Percentiles rank a stretch among this genome's conserved stretches.
Conservation (phyloP, 352 stramenopile species). For the Stramenopiles sp. region DNA sequence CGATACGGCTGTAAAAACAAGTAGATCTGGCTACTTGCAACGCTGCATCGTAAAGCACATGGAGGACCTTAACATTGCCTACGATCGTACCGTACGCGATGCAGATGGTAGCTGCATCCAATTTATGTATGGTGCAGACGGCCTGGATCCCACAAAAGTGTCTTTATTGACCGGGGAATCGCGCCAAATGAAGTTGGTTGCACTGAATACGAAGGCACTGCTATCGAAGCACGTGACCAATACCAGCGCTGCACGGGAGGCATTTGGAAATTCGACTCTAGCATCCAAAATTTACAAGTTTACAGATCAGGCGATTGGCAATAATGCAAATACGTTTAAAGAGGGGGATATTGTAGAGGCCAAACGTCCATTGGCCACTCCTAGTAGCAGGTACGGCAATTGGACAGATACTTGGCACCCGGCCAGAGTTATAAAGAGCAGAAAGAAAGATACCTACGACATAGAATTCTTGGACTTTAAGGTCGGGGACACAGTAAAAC, state of each 20-base stretch:
- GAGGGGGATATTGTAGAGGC: background rate
- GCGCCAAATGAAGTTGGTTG: background rate
- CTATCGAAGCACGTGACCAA: background rate
- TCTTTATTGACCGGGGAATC: slow-evolving; percentile 27
- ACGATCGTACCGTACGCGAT: slow-evolving; percentile 97
- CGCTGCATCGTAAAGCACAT: slow-evolving; percentile 96
- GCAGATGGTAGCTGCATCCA: slow-evolving; percentile 89
- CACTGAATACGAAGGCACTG: background rate
- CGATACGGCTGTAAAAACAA: slow-evolving; percentile 99
- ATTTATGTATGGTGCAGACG: slow-evolving; percentile 98
- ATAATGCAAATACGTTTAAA: background rate
- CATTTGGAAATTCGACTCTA: background rate
- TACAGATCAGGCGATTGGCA: background rate
- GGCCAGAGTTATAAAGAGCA: background rate
- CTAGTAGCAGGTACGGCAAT: background rate
- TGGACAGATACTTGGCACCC: background rate
- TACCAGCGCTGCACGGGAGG: background rate
- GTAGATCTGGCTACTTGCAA: slow-evolving; percentile 95
- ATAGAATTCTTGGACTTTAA: background rate
- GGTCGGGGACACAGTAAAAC: background rate
- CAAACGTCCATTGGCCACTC: background rate
- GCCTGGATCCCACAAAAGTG: slow-evolving; percentile 83
- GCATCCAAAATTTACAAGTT: background rate
- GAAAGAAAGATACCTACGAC: background rate
- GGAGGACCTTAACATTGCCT: slow-evolving; percentile 86